Base-by-base conservation (phyloP, 2,329 filamentous ascomycete species). In the Diaporthe amygdali region DNA sequence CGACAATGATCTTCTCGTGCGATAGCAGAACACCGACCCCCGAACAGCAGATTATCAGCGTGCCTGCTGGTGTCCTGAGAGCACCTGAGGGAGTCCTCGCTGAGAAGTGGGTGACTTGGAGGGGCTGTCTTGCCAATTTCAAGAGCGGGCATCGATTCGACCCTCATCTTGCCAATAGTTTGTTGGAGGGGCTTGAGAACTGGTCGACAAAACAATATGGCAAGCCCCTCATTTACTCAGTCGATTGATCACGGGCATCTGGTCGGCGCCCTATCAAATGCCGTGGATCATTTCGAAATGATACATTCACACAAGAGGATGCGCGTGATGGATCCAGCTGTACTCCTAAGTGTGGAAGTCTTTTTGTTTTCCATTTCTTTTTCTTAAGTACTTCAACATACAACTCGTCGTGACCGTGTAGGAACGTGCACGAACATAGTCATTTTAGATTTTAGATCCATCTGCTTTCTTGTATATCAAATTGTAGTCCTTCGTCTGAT, bases 61-160 rank as follows among this genome's bases (percentile, higher is more conserved):
- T 87, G 2, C 81, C 85, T 0, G 80, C 81, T 1, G 85, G 85
- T 1, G 76, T 87, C 2, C 71, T 88, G 68, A 78, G 84, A 68
- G 84, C 84, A 4, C 82, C 83, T 0, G 84, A 84, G 69, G 85
- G 85, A 0, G 74, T 79, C 3, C 79, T 82, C 77, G 84, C 84
- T 0, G 81, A 84, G 73, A 77, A 80, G 9, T 87, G 86, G 86
- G 71, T 87, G 22, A 82, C 80, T 1, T 87, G 86, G 85, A 77
- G 83, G 66, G 78, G 76, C 0, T 77, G 78, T 69, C 37, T 83
- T 12, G 79, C 77, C 1, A 82, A 77, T 75, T 66, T 72, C 8
- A 77, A 80, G 9, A 79, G 76, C 34, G 84, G 83, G 3, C 78
- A 75, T 71, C 71, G 68, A 27, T 86, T 78, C 66, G 84, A 86